Percentiles rank a stretch among this genome's conserved stretches.
Conservation (phyloP, 2,329 filamentous ascomycete species). For the Neofusicoccum laricinum region DNA sequence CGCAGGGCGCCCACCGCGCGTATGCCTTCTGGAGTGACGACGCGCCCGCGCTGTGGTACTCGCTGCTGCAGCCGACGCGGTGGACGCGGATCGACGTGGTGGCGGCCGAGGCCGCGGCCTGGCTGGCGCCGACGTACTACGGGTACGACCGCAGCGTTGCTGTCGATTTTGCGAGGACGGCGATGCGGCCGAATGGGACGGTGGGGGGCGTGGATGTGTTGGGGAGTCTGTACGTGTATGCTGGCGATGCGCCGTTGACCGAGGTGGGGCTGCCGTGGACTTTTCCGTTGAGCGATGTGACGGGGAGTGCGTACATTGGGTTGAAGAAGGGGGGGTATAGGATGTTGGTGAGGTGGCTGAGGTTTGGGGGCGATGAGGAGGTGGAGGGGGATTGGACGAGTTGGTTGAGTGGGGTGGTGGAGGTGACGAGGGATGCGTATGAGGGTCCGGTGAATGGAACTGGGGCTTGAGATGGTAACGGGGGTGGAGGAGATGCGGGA, state of each 20-base stretch:
- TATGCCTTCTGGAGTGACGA: not conserved
- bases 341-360: not conserved
- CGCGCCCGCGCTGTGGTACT: not conserved
- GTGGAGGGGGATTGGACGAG: not conserved
- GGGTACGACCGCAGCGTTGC: not conserved
- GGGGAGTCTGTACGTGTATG: not conserved
- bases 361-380: not conserved
- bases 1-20: not conserved
- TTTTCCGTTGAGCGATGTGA: not conserved
- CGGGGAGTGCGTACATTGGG: not conserved
- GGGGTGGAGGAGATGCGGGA: no score
- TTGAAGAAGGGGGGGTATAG: slow-evolving; percentile 7
- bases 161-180: not conserved
- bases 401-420: slow-evolving; percentile 1
- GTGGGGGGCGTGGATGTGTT: not conserved
- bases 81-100: slow-evolving; percentile 3
- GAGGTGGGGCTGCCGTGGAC: not conserved
- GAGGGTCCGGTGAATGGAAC: not conserved
- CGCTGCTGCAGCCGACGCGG: slow-evolving; percentile 3
- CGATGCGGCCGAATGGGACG: not conserved
- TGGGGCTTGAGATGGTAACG: not conserved
- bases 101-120: not conserved
- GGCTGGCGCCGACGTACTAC: not conserved
- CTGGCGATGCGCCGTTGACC: not conserved
- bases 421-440: not conserved